phyloP scores from a whole-genome alignment of 2,329 filamentous ascomycete species.

The Aspergillus latus region DNA sequence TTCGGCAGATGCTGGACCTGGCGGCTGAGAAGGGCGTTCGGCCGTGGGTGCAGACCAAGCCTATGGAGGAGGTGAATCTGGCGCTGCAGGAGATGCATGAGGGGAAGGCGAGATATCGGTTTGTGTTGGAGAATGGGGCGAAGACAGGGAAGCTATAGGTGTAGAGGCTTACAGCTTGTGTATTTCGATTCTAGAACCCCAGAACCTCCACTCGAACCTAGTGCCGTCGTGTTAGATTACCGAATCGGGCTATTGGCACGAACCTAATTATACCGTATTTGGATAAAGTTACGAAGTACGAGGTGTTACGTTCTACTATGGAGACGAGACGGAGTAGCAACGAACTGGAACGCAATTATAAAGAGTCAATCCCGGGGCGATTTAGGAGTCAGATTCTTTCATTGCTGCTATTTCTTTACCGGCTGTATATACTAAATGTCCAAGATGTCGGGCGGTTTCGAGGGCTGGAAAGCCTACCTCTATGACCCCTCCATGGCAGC shows the following conservation, averaged over 20 bases:
- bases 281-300: slow-evolving; percentile 24
- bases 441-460: slow-evolving; percentile 3
- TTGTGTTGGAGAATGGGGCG: slow-evolving; percentile 45
- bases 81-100: slow-evolving; percentile 47
- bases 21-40: slow-evolving; percentile 43
- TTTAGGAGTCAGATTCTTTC: not conserved
- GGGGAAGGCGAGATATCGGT: slow-evolving; percentile 49
- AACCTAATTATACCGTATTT: slow-evolving; percentile 9
- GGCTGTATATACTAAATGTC: not conserved
- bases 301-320: not conserved
- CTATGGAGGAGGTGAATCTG: slow-evolving; percentile 46
- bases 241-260: not conserved
- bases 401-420: not conserved
- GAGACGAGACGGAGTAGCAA: not conserved
- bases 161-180: not conserved
- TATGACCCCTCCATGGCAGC: slow-evolving; percentile 17
- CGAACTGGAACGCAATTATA: not conserved
- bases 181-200: not conserved
- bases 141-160: slow-evolving; percentile 31
- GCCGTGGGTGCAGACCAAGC: slow-evolving; percentile 45
- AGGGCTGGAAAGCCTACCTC: slow-evolving; percentile 12
- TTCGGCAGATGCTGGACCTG: slow-evolving; percentile 45
- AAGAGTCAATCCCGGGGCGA: not conserved
- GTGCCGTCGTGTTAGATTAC: not conserved
- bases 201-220: not conserved